Evolutionary conservation across 2,329 filamentous ascomycete genomes (phyloP).

Genomic region (Penicillium psychrosexuale): DNA sequence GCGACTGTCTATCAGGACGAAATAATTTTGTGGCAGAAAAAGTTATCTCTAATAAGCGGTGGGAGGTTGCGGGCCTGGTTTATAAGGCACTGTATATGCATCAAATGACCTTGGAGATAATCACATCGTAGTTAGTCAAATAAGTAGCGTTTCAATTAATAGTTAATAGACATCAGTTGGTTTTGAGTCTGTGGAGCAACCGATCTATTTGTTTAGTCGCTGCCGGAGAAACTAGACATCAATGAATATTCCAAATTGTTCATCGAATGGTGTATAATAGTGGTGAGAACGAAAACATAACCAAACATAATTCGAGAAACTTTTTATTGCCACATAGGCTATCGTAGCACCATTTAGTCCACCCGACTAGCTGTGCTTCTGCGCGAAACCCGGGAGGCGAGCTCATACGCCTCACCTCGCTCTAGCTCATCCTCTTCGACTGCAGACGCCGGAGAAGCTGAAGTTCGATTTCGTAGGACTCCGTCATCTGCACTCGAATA

Average conservation of each 20-base stretch:
- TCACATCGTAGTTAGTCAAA: background rate
- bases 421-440: slow-evolving; percentile 41
- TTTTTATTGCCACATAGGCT: background rate
- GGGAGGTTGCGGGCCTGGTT: background rate
- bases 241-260: background rate
- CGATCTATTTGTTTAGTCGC: background rate
- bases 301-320: too few species aligned
- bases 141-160: background rate
- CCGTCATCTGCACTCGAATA: slow-evolving; percentile 16
- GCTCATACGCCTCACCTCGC: slow-evolving; percentile 41
- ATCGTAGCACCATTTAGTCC: slow-evolving; percentile 5
- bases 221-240: background rate
- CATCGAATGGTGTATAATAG: background rate
- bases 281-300: too few species aligned
- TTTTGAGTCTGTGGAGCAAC: background rate
- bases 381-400: slow-evolving; percentile 28
- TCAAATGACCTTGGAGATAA: background rate
- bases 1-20: slow-evolving; percentile 18
- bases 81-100: background rate
- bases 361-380: slow-evolving; percentile 28
- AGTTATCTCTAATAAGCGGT: slow-evolving; percentile 31
- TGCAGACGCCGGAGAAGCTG: slow-evolving; percentile 27
- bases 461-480: slow-evolving; percentile 17
- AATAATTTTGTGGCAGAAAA: slow-evolving; percentile 36
- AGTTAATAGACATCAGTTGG: background rate